Conservation (phyloP, 495 filamentous ascomycete genomes). For the Penicillium cosmopolitanum region DNA sequence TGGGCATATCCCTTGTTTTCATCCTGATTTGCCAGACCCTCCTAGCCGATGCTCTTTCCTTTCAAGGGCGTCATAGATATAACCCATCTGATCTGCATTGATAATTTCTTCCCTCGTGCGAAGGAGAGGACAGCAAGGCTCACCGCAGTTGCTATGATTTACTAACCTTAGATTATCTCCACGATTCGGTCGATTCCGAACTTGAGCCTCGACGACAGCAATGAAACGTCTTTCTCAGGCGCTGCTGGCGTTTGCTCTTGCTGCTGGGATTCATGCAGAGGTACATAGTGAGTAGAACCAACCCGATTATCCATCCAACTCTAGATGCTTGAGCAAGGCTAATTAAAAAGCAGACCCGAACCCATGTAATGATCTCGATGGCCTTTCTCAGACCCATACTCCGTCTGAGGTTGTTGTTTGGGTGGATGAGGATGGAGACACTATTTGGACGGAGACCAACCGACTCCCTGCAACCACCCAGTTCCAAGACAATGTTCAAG, state of each 20-base stretch:
- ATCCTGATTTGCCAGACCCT: background rate
- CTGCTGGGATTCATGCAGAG: slow-evolving; percentile 17
- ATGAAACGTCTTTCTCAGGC: slow-evolving; percentile 27
- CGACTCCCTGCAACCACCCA: slow-evolving; percentile 10
- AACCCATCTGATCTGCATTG: slow-evolving; percentile 30
- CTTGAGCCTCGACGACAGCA: slow-evolving; percentile 8
- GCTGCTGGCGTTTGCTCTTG: slow-evolving; percentile 20
- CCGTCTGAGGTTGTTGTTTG: slow-evolving; percentile 61
- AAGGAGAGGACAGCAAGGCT: slow-evolving; percentile 16
- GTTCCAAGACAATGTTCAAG: slow-evolving; percentile 18
- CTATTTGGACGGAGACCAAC: slow-evolving; percentile 37
- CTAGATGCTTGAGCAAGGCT: slow-evolving; percentile 4
- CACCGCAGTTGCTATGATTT: slow-evolving; percentile 17
- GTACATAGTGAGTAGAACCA: slow-evolving; percentile 18
- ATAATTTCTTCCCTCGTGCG: slow-evolving; percentile 13
- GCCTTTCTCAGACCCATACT: slow-evolving; percentile 22
- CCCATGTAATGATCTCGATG: slow-evolving; percentile 10
- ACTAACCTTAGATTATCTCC: slow-evolving; percentile 19
- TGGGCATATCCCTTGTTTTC: slow-evolving; percentile 21
- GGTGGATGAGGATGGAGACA: slow-evolving; percentile 64
- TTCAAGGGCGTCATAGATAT: slow-evolving; percentile 17
- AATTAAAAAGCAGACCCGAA: slow-evolving; percentile 8
- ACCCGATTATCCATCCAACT: background rate
- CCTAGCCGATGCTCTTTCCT: background rate
- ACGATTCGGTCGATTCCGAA: slow-evolving; percentile 9